A percentile compares a stretch with the other conserved stretches of the same genome.
Evolutionary conservation across 352 stramenopile species (phyloP).

Genomic region (Poterioochromonas sp.): DNA sequence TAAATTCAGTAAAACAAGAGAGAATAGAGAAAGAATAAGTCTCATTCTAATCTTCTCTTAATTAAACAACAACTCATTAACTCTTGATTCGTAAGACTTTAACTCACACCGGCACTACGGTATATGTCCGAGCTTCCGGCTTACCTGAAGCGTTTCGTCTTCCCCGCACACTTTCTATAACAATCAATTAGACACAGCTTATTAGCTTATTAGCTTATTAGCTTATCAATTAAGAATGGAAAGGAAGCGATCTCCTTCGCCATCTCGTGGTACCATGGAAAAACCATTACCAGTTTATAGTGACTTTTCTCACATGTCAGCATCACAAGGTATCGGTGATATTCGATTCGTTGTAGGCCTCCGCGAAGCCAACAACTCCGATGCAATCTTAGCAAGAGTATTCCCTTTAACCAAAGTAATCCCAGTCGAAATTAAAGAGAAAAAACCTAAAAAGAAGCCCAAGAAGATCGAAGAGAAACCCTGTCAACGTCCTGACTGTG

Average conservation of each 20-base stretch:
- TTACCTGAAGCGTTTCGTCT: too few relatives aligned
- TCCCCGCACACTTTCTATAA: too few relatives aligned
- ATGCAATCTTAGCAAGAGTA: not conserved
- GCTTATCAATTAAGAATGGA: too few relatives aligned
- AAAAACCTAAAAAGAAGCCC: not conserved
- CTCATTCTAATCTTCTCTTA: too few relatives aligned
- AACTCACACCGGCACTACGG: too few relatives aligned
- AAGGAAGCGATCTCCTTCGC: not conserved
- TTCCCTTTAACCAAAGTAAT: slow-evolving; percentile 31
- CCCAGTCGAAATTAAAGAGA: not conserved
- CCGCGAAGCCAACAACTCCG: not conserved
- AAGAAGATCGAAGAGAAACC: slow-evolving; percentile 6
- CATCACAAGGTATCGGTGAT: not conserved
- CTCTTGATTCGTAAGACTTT: too few relatives aligned
- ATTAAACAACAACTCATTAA: too few relatives aligned
- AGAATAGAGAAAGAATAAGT: too few relatives aligned
- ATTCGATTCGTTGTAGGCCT: slow-evolving; percentile 13
- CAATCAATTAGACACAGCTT: too few relatives aligned
- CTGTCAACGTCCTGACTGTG: slow-evolving; percentile 15
- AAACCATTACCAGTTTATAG: slow-evolving; percentile 11
- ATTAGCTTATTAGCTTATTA: too few relatives aligned
- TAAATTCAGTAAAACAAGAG: too few relatives aligned
- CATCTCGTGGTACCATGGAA: not conserved
- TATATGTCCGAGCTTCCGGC: too few relatives aligned
- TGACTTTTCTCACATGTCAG: slow-evolving; percentile 29